Evolutionary conservation across 2,329 filamentous ascomycete species (phyloP).

Genomic region (Cyclaneusma minus): DNA sequence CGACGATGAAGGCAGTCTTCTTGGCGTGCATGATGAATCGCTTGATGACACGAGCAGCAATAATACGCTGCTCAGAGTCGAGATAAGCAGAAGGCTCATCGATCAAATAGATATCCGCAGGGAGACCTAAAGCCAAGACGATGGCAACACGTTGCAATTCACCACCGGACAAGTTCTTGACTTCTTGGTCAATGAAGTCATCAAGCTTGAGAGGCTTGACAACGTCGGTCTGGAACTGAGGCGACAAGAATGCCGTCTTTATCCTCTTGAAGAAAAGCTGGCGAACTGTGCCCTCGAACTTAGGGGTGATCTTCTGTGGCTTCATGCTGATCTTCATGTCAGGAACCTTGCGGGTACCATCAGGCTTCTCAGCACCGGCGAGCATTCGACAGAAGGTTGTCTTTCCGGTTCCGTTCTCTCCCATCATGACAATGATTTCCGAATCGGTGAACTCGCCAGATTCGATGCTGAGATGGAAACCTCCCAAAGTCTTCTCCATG

Average conservation of each 20-base stretch:
- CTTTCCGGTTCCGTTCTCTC: conserved; percentile 98
- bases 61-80: conserved; percentile 97
- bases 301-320: conserved; percentile 97
- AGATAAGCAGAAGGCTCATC: conserved; percentile 96
- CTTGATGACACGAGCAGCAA: conserved; percentile 95
- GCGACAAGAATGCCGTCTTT: conserved; percentile 87
- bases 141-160: conserved; percentile 99
- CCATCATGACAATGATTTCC: conserved; percentile 99
- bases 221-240: conserved; percentile 98
- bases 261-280: conserved; percentile 99
- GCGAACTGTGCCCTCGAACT: conserved; percentile 91
- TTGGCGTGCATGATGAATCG: conserved; percentile 99
- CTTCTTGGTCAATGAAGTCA: conserved; percentile 98
- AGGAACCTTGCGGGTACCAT: conserved; percentile 62
- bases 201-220: conserved; percentile 99
- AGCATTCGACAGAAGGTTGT: conserved; percentile 97
- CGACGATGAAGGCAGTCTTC: conserved; percentile 97
- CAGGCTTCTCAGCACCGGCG: conserved; percentile 84
- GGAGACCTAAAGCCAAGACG: conserved; percentile 85
- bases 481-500: conserved; percentile 87
- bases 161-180: conserved; percentile 97
- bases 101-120: conserved; percentile 96
- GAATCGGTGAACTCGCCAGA: conserved; percentile 86
- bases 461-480: conserved; percentile 74
- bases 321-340: conserved; percentile 99